Evolutionary conservation across 495 filamentous ascomycete species (phyloP).

Genomic region (Darksidea phi): DNA sequence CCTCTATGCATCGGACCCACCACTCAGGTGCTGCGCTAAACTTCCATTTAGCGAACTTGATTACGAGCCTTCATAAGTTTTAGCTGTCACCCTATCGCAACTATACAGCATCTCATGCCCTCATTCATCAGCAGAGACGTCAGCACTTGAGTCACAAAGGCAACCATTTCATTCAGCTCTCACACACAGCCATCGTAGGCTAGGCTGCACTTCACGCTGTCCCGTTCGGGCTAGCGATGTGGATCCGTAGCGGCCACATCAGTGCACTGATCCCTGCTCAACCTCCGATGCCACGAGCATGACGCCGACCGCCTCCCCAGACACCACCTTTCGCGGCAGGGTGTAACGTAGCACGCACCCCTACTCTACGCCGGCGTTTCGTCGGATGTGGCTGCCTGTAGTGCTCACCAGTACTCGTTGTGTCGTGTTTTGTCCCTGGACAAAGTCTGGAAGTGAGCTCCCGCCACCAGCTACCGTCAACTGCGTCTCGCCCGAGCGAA

Average conservation of each 20-base stretch:
- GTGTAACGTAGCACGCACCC: too few species aligned
- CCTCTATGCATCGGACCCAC: not conserved
- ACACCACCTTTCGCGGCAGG: too few species aligned
- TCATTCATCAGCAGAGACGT: not conserved
- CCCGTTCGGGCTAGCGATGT: not conserved
- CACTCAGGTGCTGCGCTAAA: not conserved
- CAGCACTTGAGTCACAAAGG: not conserved
- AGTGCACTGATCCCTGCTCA: not conserved
- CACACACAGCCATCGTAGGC: not conserved
- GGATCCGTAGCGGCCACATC: not conserved
- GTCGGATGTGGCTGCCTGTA: too few species aligned
- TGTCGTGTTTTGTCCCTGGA: too few species aligned
- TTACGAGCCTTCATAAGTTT: too few species aligned
- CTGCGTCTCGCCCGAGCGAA: constrained; percentile 56
- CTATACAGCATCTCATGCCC: not conserved
- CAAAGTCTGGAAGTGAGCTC: too few species aligned
- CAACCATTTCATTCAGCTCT: not conserved
- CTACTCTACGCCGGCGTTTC: too few species aligned
- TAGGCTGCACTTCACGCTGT: not conserved
- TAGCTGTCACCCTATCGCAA: not conserved
- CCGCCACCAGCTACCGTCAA: not conserved
- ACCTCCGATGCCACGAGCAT: too few species aligned
- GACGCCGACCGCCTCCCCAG: too few species aligned
- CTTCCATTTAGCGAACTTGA: not conserved
- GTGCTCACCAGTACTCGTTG: too few species aligned